Conservation (phyloP, 2,329 filamentous ascomycete species). For the Fusarium brachygibbosum region DNA sequence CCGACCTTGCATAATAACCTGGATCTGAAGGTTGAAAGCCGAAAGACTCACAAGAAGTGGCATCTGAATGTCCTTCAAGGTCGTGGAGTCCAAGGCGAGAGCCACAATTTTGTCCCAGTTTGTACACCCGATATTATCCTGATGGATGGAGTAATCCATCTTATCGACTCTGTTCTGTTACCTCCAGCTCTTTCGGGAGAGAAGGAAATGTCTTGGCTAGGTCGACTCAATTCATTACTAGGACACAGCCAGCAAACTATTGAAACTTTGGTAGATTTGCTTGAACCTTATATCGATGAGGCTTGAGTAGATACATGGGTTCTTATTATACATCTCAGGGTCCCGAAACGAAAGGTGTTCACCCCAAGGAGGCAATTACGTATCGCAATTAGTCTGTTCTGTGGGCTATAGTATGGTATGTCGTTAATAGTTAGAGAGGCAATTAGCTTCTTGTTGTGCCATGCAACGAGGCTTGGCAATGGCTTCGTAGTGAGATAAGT, state of each 20-base stretch:
- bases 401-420: no score
- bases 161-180: neutral
- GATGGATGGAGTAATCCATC: slow-evolving; percentile 11
- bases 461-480: no score
- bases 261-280: neutral
- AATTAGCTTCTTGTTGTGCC: no score
- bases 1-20: neutral
- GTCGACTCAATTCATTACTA: neutral
- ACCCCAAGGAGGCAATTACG: no score
- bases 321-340: neutral
- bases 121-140: neutral
- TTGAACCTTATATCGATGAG: slow-evolving; percentile 1
- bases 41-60: neutral
- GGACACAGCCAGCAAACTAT: neutral
- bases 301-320: neutral
- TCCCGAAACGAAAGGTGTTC: no score
- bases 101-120: neutral
- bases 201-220: neutral
- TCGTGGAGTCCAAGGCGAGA: neutral
- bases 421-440: no score
- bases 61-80: neutral
- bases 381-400: no score
- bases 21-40: neutral
- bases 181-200: neutral
- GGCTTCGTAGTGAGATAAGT: no score